Evolutionary conservation across 768 basidiomycete species (phyloP).

Genomic region (Naganishia antarctica): DNA sequence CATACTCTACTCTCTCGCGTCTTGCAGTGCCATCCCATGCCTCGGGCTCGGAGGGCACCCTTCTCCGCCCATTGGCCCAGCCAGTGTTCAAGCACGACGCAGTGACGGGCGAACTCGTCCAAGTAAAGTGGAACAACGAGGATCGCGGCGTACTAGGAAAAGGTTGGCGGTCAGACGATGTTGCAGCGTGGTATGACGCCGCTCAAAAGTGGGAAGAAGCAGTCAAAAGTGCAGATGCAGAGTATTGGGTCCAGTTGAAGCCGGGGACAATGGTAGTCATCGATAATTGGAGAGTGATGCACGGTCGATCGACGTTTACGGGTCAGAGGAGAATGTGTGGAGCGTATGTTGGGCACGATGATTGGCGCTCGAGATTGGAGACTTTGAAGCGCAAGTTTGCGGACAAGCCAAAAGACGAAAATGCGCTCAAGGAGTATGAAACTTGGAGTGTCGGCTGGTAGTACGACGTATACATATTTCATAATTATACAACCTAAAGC

Average conservation of each 20-base stretch:
- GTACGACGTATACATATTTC: background rate
- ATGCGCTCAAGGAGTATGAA: constrained; percentile 26
- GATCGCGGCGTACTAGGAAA: constrained; percentile 74
- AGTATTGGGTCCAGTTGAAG: constrained; percentile 85
- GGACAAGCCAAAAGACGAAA: constrained; percentile 17
- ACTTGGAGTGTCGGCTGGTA: constrained; percentile 34
- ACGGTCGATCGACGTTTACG: constrained; percentile 84
- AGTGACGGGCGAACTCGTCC: constrained; percentile 59
- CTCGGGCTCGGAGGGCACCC: constrained; percentile 62
- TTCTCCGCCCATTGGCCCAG: constrained; percentile 56
- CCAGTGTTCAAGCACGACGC: constrained; percentile 69
- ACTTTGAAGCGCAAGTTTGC: constrained; percentile 36
- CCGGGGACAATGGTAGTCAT: constrained; percentile 83
- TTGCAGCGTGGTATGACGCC: constrained; percentile 84
- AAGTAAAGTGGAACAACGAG: constrained; percentile 91
- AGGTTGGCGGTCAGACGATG: constrained; percentile 53
- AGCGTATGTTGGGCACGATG: constrained; percentile 87
- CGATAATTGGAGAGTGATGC: constrained; percentile 88
- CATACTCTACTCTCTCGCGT: constrained; percentile 64
- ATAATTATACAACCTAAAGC: background rate
- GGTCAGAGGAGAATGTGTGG: constrained; percentile 91
- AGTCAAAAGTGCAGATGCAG: constrained; percentile 72
- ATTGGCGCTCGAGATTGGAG: constrained; percentile 70
- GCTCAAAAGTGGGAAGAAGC: constrained; percentile 70
- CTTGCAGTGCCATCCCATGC: constrained; percentile 77